A percentile compares a stretch with the other conserved stretches of the same genome.
Evolutionary conservation across 164 flowering plant genomes (phyloP).

Genomic region (Pachysandra terminalis): DNA sequence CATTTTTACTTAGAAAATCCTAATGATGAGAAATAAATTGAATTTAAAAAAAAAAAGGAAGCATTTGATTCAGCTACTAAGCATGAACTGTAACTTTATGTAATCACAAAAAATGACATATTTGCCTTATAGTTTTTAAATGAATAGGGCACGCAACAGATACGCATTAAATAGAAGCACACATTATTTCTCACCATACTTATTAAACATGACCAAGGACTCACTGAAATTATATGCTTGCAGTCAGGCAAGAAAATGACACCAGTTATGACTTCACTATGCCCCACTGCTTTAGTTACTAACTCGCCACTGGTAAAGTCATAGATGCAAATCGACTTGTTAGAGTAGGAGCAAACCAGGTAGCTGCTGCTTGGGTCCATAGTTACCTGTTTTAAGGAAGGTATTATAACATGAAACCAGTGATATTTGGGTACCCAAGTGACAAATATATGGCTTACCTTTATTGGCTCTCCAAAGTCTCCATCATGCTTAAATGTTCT

Average conservation of each 20-base stretch:
- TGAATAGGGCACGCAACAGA: not conserved
- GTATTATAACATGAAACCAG: constrained; percentile 7
- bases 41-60: too few relatives aligned
- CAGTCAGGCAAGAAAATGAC: constrained; percentile 68
- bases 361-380: constrained; percentile 73
- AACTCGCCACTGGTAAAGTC: constrained; percentile 53
- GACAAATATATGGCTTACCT: constrained; percentile 33
- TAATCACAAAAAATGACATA: not conserved
- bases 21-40: too few relatives aligned
- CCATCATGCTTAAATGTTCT: constrained; percentile 50
- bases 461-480: constrained; percentile 62
- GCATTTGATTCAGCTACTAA: too few relatives aligned
- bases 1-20: too few relatives aligned
- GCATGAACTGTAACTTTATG: not conserved
- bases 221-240: constrained; percentile 69
- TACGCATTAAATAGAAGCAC: not conserved
- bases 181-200: not conserved
- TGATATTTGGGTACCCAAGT: not conserved
- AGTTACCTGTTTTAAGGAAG: constrained; percentile 38
- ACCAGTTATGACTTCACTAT: constrained; percentile 63
- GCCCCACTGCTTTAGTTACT: constrained; percentile 58
- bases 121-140: not conserved
- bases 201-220: constrained; percentile 21
- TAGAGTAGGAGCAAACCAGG: constrained; percentile 70
- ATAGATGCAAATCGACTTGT: constrained; percentile 59